Evolutionary conservation across 192 early-diverging fungal species (phyloP), one percentile per base, ranked within the genome.

Genomic region (Podochytrium sp.): DNA sequence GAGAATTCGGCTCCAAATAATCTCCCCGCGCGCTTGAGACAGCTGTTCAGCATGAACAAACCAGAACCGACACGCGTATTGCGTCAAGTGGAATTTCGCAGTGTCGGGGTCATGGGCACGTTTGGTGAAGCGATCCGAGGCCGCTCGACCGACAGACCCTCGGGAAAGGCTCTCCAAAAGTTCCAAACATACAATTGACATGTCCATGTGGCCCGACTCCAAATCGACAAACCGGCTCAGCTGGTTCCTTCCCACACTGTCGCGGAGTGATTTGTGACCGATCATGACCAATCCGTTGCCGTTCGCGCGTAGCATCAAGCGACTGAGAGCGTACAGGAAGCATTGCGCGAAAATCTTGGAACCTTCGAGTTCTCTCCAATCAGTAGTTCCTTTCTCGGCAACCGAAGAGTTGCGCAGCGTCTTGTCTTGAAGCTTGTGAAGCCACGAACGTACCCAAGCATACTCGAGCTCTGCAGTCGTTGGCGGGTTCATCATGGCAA

Each of bases 221-320:
- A 41, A 7, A 50, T 50, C 63, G 5, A 65, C 42, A 65, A 39
- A 65, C 2, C 2, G 39, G 1, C n/a, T 1, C n/a, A 65, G 42
- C 30, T 65, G 63, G 18, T 65, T 65, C 2, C 47, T 41, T 34
- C 14, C 59, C 6, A 65, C 41, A 25, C 41, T 18, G 34, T 65
- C 63, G 10, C 63, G 40, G 10, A 65, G 29, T 12, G 63, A 65
- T 42, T 65, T 65, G 47, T 65, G 63, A 2, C 63, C 63, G 6
- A 29, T 25, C 25, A 16, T 32, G 23, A 65, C 63, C 1, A 25
- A 32, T 2, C 41, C 39, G 23, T 65, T 29, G 16, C 16, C 41
- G 10, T 65, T 39, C 16, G 40, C 7, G 23, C 63, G 63, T 1
- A 65, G 6, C 63, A 65, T 41, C 42, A 65, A 49, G 10, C 41